These are phyloP conservation scores for Epichloe sibirici DNA, from an alignment of 2,329 filamentous ascomycete genomes.

Conservation along the genomic window DNA sequence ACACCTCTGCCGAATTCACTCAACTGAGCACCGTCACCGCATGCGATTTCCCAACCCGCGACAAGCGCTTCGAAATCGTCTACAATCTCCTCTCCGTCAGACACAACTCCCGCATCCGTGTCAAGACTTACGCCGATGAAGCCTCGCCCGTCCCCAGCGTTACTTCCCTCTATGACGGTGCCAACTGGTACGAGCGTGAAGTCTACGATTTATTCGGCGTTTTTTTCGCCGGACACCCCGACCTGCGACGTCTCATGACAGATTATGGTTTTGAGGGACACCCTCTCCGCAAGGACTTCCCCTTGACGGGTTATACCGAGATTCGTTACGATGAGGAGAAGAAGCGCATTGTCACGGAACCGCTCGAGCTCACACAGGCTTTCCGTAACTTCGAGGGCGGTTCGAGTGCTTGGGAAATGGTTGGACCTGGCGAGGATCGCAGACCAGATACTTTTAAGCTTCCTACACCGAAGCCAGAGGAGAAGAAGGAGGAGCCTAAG, in stretches of 20 bases:
- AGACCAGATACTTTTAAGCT: slow-evolving; percentile 87
- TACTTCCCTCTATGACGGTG: slow-evolving; percentile 77
- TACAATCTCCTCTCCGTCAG: slow-evolving; percentile 95
- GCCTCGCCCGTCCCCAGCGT: slow-evolving; percentile 85
- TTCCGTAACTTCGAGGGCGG: slow-evolving; percentile 98
- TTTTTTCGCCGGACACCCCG: slow-evolving; percentile 91
- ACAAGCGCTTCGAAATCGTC: slow-evolving; percentile 93
- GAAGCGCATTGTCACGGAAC: slow-evolving; percentile 98
- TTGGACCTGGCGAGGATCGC: slow-evolving; percentile 58
- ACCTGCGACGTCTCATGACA: slow-evolving; percentile 95
- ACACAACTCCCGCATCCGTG: slow-evolving; percentile 90
- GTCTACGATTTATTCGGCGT: slow-evolving; percentile 96
- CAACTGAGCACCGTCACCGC: slow-evolving; percentile 86
- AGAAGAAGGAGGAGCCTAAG: slow-evolving; percentile 82
- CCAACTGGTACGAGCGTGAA: slow-evolving; percentile 98
- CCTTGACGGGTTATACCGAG: slow-evolving; percentile 94
- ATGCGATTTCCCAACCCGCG: slow-evolving; percentile 89
- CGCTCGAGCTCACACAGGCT: slow-evolving; percentile 91
- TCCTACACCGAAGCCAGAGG: slow-evolving; percentile 89
- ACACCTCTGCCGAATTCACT: slow-evolving; percentile 94
- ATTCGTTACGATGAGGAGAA: slow-evolving; percentile 98
- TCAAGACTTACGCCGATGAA: slow-evolving; percentile 98
- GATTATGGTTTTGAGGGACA: slow-evolving; percentile 99
- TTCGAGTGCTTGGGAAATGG: slow-evolving; percentile 55
- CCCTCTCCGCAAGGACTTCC: slow-evolving; percentile 95